phyloP scores from a whole-genome alignment of 371 early-diverging fungal species.

The Coemansia sp. region DNA sequence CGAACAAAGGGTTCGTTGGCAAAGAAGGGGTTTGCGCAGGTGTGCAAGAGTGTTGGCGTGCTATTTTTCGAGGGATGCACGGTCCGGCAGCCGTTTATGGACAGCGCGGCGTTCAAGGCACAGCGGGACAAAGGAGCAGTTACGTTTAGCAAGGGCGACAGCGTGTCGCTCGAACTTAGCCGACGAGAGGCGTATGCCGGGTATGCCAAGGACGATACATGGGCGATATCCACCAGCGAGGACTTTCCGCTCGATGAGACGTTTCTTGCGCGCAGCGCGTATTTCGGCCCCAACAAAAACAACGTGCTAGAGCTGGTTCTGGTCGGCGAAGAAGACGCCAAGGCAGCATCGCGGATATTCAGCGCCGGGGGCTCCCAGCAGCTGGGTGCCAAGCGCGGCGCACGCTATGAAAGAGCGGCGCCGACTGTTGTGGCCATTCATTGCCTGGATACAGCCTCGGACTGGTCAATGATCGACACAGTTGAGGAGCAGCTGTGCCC shows the following conservation, averaged over 20 bases:
- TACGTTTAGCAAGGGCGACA: conserved; percentile 31
- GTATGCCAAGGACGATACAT: conserved; percentile 51
- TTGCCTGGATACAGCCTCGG: conserved; percentile 65
- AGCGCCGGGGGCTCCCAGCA: conserved; percentile 2
- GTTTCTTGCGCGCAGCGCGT: conserved; percentile 48
- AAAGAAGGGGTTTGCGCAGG: conserved; percentile 18
- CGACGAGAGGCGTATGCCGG: conserved; percentile 37
- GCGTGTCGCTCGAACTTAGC: conserved; percentile 36
- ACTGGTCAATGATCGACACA: conserved; percentile 73
- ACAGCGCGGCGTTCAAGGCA: conserved; percentile 27
- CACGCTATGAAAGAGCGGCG: conserved; percentile 4
- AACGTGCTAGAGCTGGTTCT: conserved; percentile 45
- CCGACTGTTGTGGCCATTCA: conserved; percentile 61
- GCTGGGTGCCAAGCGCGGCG: not conserved
- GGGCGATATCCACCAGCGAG: conserved; percentile 38
- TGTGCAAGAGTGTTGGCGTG: conserved; percentile 44
- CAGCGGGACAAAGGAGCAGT: conserved; percentile 19
- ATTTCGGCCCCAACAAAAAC: conserved; percentile 49
- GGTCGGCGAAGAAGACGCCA: conserved; percentile 44
- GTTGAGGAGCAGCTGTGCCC: conserved; percentile 53
- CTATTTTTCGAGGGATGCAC: conserved; percentile 43
- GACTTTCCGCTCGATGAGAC: conserved; percentile 35
- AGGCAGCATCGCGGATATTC: conserved; percentile 33
- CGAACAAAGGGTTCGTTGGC: conserved; percentile 6
- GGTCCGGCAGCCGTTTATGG: conserved; percentile 41